A percentile compares a stretch with the other conserved stretches of the same genome.
Evolutionary conservation across 148 eudicot species (phyloP).

Genomic region (Rhododendron mucronatum): DNA sequence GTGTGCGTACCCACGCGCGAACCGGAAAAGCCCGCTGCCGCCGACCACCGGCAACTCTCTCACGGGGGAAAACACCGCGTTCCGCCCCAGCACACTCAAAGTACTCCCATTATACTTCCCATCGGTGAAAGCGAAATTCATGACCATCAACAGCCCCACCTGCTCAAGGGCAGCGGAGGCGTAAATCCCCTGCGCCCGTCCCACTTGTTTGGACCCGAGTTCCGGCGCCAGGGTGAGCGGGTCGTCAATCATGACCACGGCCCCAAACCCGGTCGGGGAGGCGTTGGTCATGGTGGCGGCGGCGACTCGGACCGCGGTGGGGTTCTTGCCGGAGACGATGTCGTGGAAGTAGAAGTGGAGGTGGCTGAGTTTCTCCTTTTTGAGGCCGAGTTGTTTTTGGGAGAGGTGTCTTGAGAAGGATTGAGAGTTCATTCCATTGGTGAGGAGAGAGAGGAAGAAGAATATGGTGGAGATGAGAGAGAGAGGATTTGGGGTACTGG

Average conservation of each 20-base stretch:
- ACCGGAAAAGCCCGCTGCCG: constrained; percentile 24
- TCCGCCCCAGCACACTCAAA: constrained; percentile 22
- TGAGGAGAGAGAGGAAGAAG: constrained; percentile 4
- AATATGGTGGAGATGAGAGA: constrained; percentile 9
- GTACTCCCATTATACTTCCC: constrained; percentile 28
- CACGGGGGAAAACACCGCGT: constrained; percentile 5
- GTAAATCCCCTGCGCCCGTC: constrained; percentile 28
- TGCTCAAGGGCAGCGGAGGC: constrained; percentile 10
- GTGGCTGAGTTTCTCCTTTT: constrained; percentile 35
- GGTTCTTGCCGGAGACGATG: constrained; percentile 26
- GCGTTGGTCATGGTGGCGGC: constrained; percentile 9
- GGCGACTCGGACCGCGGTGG: constrained; percentile 28
- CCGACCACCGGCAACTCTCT: constrained; percentile 32
- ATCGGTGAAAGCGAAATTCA: constrained; percentile 20
- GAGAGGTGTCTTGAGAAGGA: constrained; percentile 26
- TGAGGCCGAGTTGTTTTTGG: constrained; percentile 16
- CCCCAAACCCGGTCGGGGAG: constrained; percentile 11
- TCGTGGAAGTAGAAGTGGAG: constrained; percentile 49
- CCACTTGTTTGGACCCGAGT: constrained; percentile 13
- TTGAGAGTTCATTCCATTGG: constrained; percentile 1
- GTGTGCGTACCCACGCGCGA: constrained; percentile 24
- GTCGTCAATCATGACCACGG: constrained; percentile 19
- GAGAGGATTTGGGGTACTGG: background rate
- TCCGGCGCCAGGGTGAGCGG: constrained; percentile 11
- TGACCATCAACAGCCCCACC: constrained; percentile 17